Conservation (phyloP, 129 eudicot genomes). For the Lonicera japonica region DNA sequence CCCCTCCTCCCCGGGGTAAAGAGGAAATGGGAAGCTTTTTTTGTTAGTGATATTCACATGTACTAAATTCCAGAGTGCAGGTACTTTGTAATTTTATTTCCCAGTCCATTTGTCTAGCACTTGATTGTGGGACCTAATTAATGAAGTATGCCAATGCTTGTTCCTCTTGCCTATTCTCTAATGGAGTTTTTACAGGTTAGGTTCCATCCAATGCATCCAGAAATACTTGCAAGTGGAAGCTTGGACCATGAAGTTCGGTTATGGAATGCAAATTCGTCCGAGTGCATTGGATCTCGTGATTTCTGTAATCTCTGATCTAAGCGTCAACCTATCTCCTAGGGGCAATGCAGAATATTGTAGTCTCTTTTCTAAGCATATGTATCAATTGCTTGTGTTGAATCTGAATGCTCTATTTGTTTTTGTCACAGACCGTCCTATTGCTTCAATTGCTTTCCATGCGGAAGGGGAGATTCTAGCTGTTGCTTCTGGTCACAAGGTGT, state of each 20-base stretch:
- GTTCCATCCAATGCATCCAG: constrained; percentile 56
- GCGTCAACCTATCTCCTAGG: constrained; percentile 2
- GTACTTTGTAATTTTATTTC: not conserved
- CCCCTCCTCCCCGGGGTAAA: too few relatives aligned
- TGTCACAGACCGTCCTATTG: constrained; percentile 60
- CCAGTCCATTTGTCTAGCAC: constrained; percentile 2
- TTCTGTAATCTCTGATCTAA: constrained; percentile 43
- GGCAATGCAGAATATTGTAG: constrained; percentile 3
- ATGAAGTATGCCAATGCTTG: not conserved
- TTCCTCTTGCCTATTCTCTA: constrained; percentile 3
- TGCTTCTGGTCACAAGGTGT: constrained; percentile 74
- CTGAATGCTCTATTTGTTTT: constrained; percentile 5
- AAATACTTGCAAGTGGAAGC: constrained; percentile 72
- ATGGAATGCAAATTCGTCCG: constrained; percentile 62
- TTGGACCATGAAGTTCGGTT: constrained; percentile 77
- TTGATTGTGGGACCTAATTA: constrained; percentile 3
- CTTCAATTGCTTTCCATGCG: constrained; percentile 75
- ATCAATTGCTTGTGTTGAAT: not conserved
- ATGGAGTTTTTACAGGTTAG: constrained; percentile 46
- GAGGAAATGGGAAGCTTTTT: too few relatives aligned
- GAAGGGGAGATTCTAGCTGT: constrained; percentile 77
- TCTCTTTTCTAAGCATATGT: constrained; percentile 1
- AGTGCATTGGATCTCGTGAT: constrained; percentile 66
- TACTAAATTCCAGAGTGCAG: not conserved
- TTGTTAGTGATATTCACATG: too few relatives aligned